These are phyloP conservation scores for Penicillium polonicum DNA, from an alignment of 2,329 filamentous ascomycete species.

Conservation along the genomic window DNA sequence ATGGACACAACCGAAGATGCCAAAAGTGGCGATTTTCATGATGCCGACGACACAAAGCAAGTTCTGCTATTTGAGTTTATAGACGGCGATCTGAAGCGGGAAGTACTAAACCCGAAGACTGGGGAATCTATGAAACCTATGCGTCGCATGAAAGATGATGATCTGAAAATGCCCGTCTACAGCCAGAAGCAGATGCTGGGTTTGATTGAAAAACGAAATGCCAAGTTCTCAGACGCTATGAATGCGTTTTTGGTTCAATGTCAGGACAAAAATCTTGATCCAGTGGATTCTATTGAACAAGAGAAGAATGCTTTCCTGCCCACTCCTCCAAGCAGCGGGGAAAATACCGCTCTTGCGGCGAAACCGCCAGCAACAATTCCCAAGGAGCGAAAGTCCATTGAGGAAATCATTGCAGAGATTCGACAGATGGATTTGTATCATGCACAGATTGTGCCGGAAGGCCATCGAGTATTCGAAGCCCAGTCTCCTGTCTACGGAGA, in stretches of 20 bases:
- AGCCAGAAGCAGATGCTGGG: conserved; percentile 88
- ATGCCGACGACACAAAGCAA: conserved; percentile 52
- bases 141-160: conserved; percentile 70
- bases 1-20: conserved; percentile 28
- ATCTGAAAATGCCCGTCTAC: conserved; percentile 86
- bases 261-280: conserved; percentile 60
- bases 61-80: conserved; percentile 89
- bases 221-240: conserved; percentile 75
- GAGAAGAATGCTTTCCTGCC: conserved; percentile 65
- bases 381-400: conserved; percentile 72
- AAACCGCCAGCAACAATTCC: conserved; percentile 71
- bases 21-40: conserved; percentile 26
- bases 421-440: conserved; percentile 83
- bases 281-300: conserved; percentile 62
- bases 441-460: conserved; percentile 88
- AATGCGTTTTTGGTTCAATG: conserved; percentile 76
- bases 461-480: conserved; percentile 84
- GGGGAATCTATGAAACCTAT: conserved; percentile 68
- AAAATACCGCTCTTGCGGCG: conserved; percentile 40
- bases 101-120: conserved; percentile 70
- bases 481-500: conserved; percentile 80
- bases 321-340: conserved; percentile 47
- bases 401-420: conserved; percentile 82
- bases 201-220: conserved; percentile 85
- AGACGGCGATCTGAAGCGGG: conserved; percentile 83